Conservation (phyloP, 805 yeast genomes). For the Candida broadrunensis region DNA sequence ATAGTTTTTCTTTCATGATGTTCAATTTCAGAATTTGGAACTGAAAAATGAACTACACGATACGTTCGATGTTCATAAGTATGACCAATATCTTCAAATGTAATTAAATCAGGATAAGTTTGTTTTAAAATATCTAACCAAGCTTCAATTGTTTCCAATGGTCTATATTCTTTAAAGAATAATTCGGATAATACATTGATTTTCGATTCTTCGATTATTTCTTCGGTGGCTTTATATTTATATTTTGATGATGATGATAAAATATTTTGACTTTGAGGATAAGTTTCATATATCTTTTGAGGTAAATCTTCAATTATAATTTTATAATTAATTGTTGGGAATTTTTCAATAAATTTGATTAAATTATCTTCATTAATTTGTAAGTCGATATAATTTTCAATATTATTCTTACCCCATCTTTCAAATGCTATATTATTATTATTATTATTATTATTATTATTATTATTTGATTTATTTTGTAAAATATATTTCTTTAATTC, state of each 20-base stretch:
- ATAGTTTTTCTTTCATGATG: constrained; percentile 53
- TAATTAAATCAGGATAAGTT: constrained; percentile 63
- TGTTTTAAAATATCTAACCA: constrained; percentile 66
- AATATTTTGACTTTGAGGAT: constrained; percentile 27
- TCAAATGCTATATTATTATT: constrained; percentile 12
- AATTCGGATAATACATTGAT: constrained; percentile 36
- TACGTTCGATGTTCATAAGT: constrained; percentile 74
- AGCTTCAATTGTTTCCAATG: constrained; percentile 62
- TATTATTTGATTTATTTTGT: not conserved
- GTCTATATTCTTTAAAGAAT: constrained; percentile 70
- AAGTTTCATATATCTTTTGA: constrained; percentile 54
- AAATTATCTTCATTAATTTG: constrained; percentile 21
- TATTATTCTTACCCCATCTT: constrained; percentile 47
- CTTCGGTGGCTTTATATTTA: constrained; percentile 12
- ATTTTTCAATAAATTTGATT: constrained; percentile 14
- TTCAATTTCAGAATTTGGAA: constrained; percentile 38
- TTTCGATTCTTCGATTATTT: constrained; percentile 10
- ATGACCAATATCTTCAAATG: constrained; percentile 65
- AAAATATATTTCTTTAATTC: constrained; percentile 17
- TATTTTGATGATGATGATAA: constrained; percentile 3
- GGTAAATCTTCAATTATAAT: constrained; percentile 56
- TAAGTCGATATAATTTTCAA: constrained; percentile 11
- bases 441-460: not conserved
- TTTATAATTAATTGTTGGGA: constrained; percentile 25
- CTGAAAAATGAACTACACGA: constrained; percentile 61